phyloP scores from a whole-genome alignment of 495 filamentous ascomycete genomes.

The Podospora pseudocomata region DNA sequence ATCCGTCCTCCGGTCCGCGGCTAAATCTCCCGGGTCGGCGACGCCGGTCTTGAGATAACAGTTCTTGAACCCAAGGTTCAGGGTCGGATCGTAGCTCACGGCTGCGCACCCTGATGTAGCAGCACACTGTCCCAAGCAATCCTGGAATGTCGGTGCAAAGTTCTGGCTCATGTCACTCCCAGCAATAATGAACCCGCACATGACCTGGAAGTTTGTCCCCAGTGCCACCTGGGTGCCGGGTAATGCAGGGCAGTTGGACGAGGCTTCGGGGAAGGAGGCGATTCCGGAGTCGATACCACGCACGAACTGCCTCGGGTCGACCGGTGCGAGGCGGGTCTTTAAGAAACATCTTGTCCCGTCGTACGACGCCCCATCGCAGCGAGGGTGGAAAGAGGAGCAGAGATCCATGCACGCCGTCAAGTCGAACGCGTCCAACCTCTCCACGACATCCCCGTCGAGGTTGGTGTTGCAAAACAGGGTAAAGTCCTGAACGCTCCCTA shows the following conservation, averaged over 20 bases:
- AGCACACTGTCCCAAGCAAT: conserved; percentile 34
- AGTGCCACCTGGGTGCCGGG: conserved; percentile 14
- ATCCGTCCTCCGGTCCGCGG: conserved; percentile 27
- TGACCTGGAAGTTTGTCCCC: conserved; percentile 25
- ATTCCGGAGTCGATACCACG: conserved; percentile 31
- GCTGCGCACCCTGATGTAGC: conserved; percentile 27
- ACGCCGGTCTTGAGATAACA: conserved; percentile 36
- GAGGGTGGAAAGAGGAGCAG: conserved; percentile 35
- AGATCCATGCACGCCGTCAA: conserved; percentile 30
- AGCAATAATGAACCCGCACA: conserved; percentile 32
- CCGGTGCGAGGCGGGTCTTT: conserved; percentile 16
- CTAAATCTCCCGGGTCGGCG: conserved; percentile 15
- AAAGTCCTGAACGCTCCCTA: conserved; percentile 33
- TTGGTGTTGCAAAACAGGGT: conserved; percentile 33
- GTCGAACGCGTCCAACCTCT: conserved; percentile 25
- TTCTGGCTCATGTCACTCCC: conserved; percentile 34
- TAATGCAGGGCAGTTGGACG: conserved; percentile 30
- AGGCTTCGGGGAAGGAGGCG: conserved; percentile 28
- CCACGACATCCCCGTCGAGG: conserved; percentile 26
- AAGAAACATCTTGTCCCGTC: conserved; percentile 27
- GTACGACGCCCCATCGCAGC: conserved; percentile 33
- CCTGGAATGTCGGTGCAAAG: conserved; percentile 34
- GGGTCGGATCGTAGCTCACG: conserved; percentile 30
- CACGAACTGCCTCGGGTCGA: conserved; percentile 17
- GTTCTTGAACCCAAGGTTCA: conserved; percentile 36